Evolutionary conservation across 1,284 basidiomycete species (phyloP), one percentile per base, ranked within the genome.

Genomic region (Peniophora sp.): DNA sequence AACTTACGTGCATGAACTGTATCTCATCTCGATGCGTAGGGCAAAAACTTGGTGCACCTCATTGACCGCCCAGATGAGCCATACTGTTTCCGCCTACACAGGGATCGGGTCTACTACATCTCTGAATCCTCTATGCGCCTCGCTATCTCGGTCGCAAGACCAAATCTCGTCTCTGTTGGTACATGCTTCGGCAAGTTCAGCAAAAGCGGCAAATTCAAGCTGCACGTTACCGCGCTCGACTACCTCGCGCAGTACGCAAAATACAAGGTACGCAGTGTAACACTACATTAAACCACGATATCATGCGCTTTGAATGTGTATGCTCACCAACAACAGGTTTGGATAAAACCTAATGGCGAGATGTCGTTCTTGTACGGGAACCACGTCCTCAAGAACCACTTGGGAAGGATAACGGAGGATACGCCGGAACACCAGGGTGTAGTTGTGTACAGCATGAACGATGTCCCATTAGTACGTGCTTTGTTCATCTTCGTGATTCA

Each of bases 291-390:
- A 32, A 32, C n/a, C n/a, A n/a, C n/a, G n/a, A n/a, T n/a, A n/a
- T n/a, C n/a, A n/a, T n/a, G n/a, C n/a, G n/a, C n/a, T n/a, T n/a
- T n/a, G n/a, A n/a, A n/a, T n/a, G n/a, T n/a, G n/a, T n/a, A n/a
- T n/a, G n/a, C n/a, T n/a, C n/a, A n/a, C n/a, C n/a, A n/a, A n/a
- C n/a, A n/a, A n/a, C 59, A 97, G 95, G 83, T 98, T 35, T 99
- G 97, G 97, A 96, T 99, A 68, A 99, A 99, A 69, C 89, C 95
- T 14, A 97, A 99, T 57, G 97, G 97, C 63, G 97, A 99, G 71
- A 93, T 99, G 83, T 97, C 97, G 2, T 99, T 97, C 76, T 72
- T 99, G 48, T 99, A 99, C 63, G 97, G 97, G 52, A 99, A 99
- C 66, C 95, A 99, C 72, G 89, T 99, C 55, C 83, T 98, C 58